Percentiles rank a stretch among this genome's conserved stretches.
Evolutionary conservation across 176 grass and related monocot genomes (phyloP).

Genomic region (Aegilops speltoides): DNA sequence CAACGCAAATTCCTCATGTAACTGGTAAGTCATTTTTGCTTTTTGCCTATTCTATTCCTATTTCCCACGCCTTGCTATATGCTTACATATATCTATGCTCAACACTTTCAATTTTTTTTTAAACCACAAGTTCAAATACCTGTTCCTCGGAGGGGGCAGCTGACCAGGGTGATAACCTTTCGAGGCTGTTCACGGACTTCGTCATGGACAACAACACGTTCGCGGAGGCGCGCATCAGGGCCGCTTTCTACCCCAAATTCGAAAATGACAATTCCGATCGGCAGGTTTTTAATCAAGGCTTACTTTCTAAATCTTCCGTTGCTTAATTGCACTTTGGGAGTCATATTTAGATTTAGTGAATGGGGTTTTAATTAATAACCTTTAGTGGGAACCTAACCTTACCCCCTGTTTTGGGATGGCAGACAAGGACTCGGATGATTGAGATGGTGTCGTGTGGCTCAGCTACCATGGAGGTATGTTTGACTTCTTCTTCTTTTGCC

Average conservation of each 20-base stretch:
- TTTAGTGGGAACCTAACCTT: background rate
- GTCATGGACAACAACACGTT: conserved; percentile 58
- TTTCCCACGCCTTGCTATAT: too few species aligned
- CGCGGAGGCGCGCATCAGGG: conserved; percentile 64
- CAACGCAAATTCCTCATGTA: too few species aligned
- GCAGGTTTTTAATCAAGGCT: conserved; percentile 37
- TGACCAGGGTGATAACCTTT: conserved; percentile 24
- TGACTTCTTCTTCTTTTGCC: background rate
- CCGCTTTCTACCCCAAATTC: conserved; percentile 93
- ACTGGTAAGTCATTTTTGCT: too few species aligned
- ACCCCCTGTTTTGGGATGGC: conserved; percentile 6
- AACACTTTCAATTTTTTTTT: too few species aligned
- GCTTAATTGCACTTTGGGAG: background rate
- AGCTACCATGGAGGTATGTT: conserved; percentile 78
- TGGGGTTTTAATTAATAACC: background rate
- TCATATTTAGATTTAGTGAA: background rate
- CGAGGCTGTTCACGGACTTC: conserved; percentile 47
- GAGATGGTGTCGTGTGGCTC: conserved; percentile 74
- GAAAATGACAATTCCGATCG: conserved; percentile 89
- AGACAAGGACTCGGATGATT: conserved; percentile 78
- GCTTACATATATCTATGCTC: too few species aligned
- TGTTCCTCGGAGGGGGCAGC: background rate
- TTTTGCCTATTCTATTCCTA: too few species aligned
- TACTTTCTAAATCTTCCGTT: background rate
- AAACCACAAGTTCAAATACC: too few species aligned